phyloP scores from a whole-genome alignment of 345 rosid species.

The Citrus sp. region DNA sequence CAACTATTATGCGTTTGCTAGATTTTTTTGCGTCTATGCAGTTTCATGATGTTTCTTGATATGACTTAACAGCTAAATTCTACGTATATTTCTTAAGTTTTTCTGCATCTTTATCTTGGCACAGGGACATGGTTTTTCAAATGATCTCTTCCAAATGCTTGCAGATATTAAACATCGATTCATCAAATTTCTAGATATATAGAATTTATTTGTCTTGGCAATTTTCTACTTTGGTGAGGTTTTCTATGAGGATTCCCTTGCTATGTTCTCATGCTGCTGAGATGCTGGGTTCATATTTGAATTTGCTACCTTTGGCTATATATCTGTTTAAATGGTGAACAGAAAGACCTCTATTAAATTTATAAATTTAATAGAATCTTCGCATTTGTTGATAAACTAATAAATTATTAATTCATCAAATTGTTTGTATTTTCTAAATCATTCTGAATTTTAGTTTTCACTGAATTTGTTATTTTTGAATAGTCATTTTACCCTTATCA shows the following conservation, averaged over 20 bases:
- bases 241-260: not conserved
- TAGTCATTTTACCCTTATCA: not conserved
- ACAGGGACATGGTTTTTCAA: constrained; percentile 93
- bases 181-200: constrained; percentile 80
- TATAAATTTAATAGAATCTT: not conserved
- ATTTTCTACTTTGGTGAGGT: not conserved
- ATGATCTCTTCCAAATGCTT: constrained; percentile 73
- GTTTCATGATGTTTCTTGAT: not conserved
- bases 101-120: constrained; percentile 17
- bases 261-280: not conserved
- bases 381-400: not conserved
- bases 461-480: not conserved
- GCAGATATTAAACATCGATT: constrained; percentile 68
- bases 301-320: not conserved
- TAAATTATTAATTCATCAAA: not conserved
- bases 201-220: not conserved
- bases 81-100: not conserved
- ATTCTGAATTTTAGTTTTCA: not conserved
- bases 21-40: not conserved
- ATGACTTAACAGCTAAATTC: not conserved
- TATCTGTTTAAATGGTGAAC: not conserved
- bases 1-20: not conserved
- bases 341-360: not conserved
- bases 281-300: not conserved
- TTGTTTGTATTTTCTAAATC: not conserved